phyloP scores from a whole-genome alignment of 179 eudicot species.

The Heliamphora pulchella region DNA sequence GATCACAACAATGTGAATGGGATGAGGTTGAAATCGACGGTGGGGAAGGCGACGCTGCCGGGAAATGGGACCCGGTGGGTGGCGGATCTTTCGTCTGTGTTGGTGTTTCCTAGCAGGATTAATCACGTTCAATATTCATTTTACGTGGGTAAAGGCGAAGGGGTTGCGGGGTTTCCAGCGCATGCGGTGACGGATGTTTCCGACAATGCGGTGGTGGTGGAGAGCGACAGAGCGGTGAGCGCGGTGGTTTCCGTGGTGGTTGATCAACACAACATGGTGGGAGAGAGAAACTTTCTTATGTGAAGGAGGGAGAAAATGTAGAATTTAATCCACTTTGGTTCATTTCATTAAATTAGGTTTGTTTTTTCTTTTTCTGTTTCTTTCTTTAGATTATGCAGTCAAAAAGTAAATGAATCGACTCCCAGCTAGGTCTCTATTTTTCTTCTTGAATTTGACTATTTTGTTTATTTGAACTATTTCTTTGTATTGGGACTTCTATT shows the following conservation, averaged over 20 bases:
- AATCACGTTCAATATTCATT: slow-evolving; percentile 45
- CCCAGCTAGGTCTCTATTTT: no score
- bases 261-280: slow-evolving; percentile 42
- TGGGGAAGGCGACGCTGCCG: slow-evolving; percentile 33
- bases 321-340: background rate
- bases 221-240: slow-evolving; percentile 32
- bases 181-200: slow-evolving; percentile 45
- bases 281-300: slow-evolving; percentile 26
- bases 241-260: slow-evolving; percentile 44
- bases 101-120: slow-evolving; percentile 52
- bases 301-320: background rate
- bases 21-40: slow-evolving; percentile 50
- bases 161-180: slow-evolving; percentile 13
- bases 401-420: no score
- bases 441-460: no score
- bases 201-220: slow-evolving; percentile 44
- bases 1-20: slow-evolving; percentile 47
- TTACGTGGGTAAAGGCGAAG: slow-evolving; percentile 2
- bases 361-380: no score
- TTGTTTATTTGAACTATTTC: no score
- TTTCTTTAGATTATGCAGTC: no score
- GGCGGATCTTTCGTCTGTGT: slow-evolving; percentile 39
- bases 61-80: slow-evolving; percentile 46
- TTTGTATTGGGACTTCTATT: no score
- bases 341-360: no score